Conservation (phyloP, 2,329 filamentous ascomycete genomes). For the Hymenoscyphus scutula region DNA sequence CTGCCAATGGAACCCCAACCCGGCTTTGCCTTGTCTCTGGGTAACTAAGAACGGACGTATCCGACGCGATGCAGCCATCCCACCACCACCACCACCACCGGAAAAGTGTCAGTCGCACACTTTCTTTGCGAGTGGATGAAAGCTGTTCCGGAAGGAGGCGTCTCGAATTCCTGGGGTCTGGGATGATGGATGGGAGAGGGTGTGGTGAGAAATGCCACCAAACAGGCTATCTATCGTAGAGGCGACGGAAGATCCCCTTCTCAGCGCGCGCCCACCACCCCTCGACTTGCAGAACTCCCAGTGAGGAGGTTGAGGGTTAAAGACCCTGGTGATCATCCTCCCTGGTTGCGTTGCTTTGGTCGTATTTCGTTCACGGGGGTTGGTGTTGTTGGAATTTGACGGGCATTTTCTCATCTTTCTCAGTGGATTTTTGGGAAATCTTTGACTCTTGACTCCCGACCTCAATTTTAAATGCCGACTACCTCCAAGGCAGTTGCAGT, state of each 20-base stretch:
- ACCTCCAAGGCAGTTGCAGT: neutral
- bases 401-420: neutral
- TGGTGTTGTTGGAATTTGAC: neutral
- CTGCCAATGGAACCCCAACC: neutral
- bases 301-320: neutral
- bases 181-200: too few relatives aligned
- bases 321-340: neutral
- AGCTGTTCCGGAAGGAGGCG: neutral
- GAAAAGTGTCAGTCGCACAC: neutral
- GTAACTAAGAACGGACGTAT: conserved; percentile 7
- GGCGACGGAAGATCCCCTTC: neutral
- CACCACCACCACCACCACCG: neutral
- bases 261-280: neutral
- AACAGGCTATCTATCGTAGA: neutral
- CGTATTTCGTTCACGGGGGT: neutral
- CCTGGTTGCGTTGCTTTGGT: conserved; percentile 1
- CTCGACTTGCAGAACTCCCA: neutral
- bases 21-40: neutral
- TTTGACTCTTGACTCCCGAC: too few relatives aligned
- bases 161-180: neutral
- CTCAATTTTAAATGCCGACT: too few relatives aligned
- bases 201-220: conserved; percentile 1
- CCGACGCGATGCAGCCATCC: conserved; percentile 10
- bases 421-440: neutral
- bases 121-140: neutral